A percentile compares a stretch with the other conserved stretches of the same genome.
Conservation (phyloP, 2,329 filamentous ascomycete genomes). For the Calonectria pteridis region DNA sequence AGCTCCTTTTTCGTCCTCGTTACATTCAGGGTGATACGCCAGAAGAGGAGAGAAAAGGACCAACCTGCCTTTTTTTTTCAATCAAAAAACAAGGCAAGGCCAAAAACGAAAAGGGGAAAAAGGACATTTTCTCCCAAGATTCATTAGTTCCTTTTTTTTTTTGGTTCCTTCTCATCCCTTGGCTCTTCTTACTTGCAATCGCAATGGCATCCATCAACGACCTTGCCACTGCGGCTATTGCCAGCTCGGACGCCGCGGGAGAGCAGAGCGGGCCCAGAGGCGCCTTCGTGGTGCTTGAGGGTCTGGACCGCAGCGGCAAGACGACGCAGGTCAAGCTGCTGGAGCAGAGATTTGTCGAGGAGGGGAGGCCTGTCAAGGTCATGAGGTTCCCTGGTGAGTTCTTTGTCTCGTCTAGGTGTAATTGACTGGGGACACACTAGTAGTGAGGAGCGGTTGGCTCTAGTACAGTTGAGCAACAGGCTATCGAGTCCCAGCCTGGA, state of each 20-base stretch:
- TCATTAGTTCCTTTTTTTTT: not conserved
- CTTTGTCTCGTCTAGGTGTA: not conserved
- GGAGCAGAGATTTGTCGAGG: conserved; percentile 64
- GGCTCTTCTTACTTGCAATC: not conserved
- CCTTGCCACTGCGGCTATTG: conserved; percentile 61
- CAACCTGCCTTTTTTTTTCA: not conserved
- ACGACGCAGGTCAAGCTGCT: conserved; percentile 87
- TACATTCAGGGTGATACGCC: not conserved
- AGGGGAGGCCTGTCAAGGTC: conserved; percentile 62
- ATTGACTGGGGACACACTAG: not conserved
- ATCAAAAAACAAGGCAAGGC: not conserved
- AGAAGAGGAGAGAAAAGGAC: not conserved
- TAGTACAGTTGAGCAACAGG: not conserved
- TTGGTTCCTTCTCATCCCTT: not conserved
- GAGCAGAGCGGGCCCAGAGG: conserved; percentile 57
- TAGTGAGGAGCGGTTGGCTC: not conserved
- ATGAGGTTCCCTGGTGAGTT: conserved; percentile 69
- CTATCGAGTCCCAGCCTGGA: not conserved
- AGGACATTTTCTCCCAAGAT: not conserved
- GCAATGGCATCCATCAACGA: conserved; percentile 63
- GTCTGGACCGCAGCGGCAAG: conserved; percentile 91
- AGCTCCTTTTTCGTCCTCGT: not conserved
- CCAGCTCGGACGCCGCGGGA: conserved; percentile 53
- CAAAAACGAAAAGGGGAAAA: not conserved
- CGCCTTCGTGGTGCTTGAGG: conserved; percentile 86